These are phyloP conservation scores for Collybiopsis confluens DNA, from an alignment of 768 basidiomycete genomes.

Conservation along the genomic window DNA sequence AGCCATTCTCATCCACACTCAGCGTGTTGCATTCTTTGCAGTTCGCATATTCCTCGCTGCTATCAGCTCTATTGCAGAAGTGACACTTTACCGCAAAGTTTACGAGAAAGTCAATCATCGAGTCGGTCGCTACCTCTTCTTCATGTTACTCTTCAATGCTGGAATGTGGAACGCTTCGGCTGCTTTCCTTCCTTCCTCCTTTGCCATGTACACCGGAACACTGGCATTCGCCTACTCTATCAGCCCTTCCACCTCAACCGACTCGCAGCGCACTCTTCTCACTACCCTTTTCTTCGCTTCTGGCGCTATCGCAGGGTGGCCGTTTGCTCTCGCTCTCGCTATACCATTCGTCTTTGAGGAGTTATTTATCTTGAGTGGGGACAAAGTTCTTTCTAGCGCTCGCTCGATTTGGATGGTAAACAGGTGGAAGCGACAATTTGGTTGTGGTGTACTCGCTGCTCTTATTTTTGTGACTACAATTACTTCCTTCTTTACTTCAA, in stretches of 20 bases:
- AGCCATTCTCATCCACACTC: constrained; percentile 2
- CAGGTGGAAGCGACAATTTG: constrained; percentile 56
- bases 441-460: constrained; percentile 49
- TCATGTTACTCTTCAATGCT: constrained; percentile 78
- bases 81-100: constrained; percentile 75
- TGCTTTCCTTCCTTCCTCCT: constrained; percentile 92
- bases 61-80: constrained; percentile 75
- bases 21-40: constrained; percentile 89
- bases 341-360: constrained; percentile 91
- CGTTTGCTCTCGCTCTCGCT: constrained; percentile 84
- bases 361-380: constrained; percentile 71
- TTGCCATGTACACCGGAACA: constrained; percentile 86
- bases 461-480: constrained; percentile 55
- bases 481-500: not conserved
- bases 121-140: constrained; percentile 90
- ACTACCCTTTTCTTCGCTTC: constrained; percentile 71
- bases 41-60: constrained; percentile 76
- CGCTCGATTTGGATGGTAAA: constrained; percentile 51
- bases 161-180: constrained; percentile 95
- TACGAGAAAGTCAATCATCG: constrained; percentile 81
- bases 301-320: constrained; percentile 93
- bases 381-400: constrained; percentile 47
- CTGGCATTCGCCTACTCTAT: constrained; percentile 73
- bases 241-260: constrained; percentile 48
- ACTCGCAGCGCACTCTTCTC: constrained; percentile 53